A percentile compares a stretch with the other conserved stretches of the same genome.
phyloP scores from a whole-genome alignment of 306 rosid species.

The Acacia melanoxylon region DNA sequence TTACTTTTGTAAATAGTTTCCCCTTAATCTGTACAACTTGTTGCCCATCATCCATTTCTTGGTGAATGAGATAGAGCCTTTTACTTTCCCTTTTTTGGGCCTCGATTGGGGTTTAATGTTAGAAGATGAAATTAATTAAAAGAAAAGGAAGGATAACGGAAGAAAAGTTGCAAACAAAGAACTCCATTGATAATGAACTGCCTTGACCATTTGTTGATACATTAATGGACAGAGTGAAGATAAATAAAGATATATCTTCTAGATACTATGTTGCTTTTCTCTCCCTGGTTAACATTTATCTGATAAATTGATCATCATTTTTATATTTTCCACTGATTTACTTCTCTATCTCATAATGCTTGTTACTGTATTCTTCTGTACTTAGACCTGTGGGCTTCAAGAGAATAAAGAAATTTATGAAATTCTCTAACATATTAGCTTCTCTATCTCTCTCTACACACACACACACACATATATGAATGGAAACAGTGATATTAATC shows the following conservation, averaged over 20 bases:
- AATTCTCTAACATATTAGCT: neutral
- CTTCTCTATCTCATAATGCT: neutral
- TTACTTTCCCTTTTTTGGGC: neutral
- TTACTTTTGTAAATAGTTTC: neutral
- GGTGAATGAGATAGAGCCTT: neutral
- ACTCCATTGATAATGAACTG: neutral
- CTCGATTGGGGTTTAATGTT: neutral
- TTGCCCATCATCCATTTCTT: neutral
- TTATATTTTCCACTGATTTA: neutral
- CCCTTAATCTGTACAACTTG: neutral
- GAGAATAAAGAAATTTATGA: neutral
- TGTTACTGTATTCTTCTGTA: neutral
- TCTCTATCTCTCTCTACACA: neutral
- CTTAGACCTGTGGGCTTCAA: neutral
- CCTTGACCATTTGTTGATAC: neutral
- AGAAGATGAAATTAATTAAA: neutral
- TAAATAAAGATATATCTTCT: slow-evolving; percentile 1
- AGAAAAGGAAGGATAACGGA: neutral
- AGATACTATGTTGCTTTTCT: neutral
- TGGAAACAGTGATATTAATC: neutral
- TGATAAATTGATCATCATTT: neutral
- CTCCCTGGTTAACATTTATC: neutral
- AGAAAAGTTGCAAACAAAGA: neutral
- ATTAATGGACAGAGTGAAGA: neutral
- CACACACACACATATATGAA: neutral